Base-by-base conservation (phyloP, 345 rosid species). In the Combretum micranthum region DNA sequence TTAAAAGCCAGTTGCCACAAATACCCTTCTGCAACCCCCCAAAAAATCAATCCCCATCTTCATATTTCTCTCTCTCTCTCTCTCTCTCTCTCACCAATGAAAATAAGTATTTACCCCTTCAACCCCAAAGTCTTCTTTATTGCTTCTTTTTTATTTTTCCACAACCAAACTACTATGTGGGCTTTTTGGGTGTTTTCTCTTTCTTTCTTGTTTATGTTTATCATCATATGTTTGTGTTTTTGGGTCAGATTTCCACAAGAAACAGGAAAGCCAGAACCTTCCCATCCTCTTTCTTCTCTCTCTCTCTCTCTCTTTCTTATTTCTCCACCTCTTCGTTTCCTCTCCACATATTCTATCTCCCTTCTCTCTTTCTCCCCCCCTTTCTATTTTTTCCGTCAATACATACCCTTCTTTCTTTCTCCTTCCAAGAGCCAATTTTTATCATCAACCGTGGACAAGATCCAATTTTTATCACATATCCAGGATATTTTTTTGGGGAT, bases 141-240 rank as follows among this genome's bases (percentile, higher is more conserved):
- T 7, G 39, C 39, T 32, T 32, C 39, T 32, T 32, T 32, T 32
- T 32, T 32, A 32, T 32, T 32, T 32, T 32, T 32, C 39, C 39
- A 32, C 39, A 7, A 32, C 5, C 39, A 32, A 32, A 32, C 39
- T 32, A 32, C 39, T 32, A 32, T 32, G 39, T 32, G 39, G 39
- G 39, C 39, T 32, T 32, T 32, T 32, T 32, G 39, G 39, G 39
- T 32, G 39, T 32, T 32, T 32, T 32, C 39, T 32, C 39, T 32
- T 32, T 32, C 39, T 32, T 32, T 32, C 39, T 32, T 32, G 39
- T 32, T 32, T 32, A 32, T 32, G 39, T 32, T 73, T 65, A 79
- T 72, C 77, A 70, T 83, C 85, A 86, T 83, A 92, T 89, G 86
- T 88, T 80, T 81, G 87, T 85, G 77, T 74, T 82, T 80, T 86